Conservation (phyloP, 176 grass and related monocot species). For the Pontederia paniculata region DNA sequence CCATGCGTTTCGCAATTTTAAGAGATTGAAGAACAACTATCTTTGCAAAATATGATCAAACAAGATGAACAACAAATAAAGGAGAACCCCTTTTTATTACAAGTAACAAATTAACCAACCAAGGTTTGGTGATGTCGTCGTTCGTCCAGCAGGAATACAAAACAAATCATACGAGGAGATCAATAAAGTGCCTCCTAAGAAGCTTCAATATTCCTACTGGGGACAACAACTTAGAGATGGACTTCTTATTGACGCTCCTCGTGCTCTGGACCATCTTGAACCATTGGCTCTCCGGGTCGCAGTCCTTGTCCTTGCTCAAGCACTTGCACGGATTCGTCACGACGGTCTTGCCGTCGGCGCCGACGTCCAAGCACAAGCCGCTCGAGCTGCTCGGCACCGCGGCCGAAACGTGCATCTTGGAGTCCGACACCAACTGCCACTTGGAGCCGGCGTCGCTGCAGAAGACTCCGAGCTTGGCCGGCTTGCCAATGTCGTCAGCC, state of each 20-base stretch:
- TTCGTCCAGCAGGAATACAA: too few relatives aligned
- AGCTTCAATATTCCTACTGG: too few relatives aligned
- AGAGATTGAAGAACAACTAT: too few relatives aligned
- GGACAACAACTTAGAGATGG: too few relatives aligned
- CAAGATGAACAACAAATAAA: too few relatives aligned
- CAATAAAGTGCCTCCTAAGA: too few relatives aligned
- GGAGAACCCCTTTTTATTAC: too few relatives aligned
- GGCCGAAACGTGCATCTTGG: constrained; percentile 40
- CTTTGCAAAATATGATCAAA: too few relatives aligned
- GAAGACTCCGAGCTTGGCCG: not conserved
- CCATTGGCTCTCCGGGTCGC: constrained; percentile 74
- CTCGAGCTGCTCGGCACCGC: not conserved
- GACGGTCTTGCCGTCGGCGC: constrained; percentile 38
- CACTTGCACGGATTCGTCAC: constrained; percentile 63
- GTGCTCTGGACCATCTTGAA: constrained; percentile 74
- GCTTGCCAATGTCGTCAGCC: not conserved
- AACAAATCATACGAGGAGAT: too few relatives aligned
- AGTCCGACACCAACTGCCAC: not conserved
- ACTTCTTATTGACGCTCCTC: not conserved
- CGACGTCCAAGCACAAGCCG: constrained; percentile 67
- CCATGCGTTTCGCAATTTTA: too few relatives aligned
- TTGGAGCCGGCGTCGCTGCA: not conserved
- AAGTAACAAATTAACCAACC: too few relatives aligned
- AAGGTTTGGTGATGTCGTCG: too few relatives aligned
- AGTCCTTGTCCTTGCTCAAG: constrained; percentile 37